A percentile compares a stretch with the other conserved stretches of the same genome.
phyloP scores from a whole-genome alignment of 1,284 basidiomycete genomes.

The Agroathelia rolfsii region DNA sequence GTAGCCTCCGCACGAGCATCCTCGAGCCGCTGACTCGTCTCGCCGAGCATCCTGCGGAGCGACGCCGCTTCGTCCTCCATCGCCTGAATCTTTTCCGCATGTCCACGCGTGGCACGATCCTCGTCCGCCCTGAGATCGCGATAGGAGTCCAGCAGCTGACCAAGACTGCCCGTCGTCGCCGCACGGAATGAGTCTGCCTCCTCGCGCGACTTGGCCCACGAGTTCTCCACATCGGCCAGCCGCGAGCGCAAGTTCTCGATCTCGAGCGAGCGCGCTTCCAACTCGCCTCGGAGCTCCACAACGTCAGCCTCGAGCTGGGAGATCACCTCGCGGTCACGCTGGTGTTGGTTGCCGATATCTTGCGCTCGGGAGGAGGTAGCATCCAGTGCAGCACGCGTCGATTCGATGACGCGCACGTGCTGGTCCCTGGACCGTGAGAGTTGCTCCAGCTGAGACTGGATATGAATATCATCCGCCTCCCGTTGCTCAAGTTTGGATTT shows the following conservation, averaged over 20 bases:
- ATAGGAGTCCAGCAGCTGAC: conserved; percentile 78
- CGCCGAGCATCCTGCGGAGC: conserved; percentile 69
- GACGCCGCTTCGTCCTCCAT: conserved; percentile 71
- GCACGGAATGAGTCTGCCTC: conserved; percentile 82
- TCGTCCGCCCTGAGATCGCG: conserved; percentile 74
- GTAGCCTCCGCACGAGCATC: conserved; percentile 60
- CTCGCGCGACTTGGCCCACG: conserved; percentile 82
- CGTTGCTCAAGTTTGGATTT: conserved; percentile 70
- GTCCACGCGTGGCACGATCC: conserved; percentile 60
- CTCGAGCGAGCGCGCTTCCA: conserved; percentile 67
- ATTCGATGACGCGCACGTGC: conserved; percentile 80
- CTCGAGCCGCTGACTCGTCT: conserved; percentile 63
- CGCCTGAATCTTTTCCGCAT: conserved; percentile 73
- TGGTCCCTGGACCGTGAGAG: conserved; percentile 64
- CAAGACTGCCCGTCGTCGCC: conserved; percentile 75
- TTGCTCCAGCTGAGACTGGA: conserved; percentile 65
- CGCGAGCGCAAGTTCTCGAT: conserved; percentile 58
- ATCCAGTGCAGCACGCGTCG: conserved; percentile 71
- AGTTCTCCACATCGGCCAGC: conserved; percentile 70
- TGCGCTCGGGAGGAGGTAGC: conserved; percentile 70
- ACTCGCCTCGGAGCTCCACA: conserved; percentile 66
- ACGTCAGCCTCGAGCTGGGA: conserved; percentile 63
- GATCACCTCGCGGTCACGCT: conserved; percentile 59
- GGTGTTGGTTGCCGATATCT: conserved; percentile 74
- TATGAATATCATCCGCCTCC: conserved; percentile 68